Percentiles rank a stretch among this genome's conserved stretches.
Conservation (phyloP, 768 basidiomycete species). For the Mycena vulgaris region DNA sequence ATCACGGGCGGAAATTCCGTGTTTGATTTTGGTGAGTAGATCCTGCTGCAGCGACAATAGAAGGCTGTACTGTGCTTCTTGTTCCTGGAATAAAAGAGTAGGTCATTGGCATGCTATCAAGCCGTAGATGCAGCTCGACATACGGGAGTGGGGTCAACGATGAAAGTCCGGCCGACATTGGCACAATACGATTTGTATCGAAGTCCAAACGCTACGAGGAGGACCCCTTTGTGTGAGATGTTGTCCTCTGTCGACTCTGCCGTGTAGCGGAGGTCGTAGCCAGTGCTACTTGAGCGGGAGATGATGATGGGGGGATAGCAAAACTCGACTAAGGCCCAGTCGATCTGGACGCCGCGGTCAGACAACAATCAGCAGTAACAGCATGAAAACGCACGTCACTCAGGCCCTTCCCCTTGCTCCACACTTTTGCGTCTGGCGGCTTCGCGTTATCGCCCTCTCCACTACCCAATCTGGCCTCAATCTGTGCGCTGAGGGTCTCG, state of each 20-base stretch:
- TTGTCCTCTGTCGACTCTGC: slow-evolving; percentile 89
- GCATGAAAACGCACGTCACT: slow-evolving; percentile 71
- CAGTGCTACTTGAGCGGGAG: slow-evolving; percentile 85
- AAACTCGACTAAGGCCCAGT: slow-evolving; percentile 93
- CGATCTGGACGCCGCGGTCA: slow-evolving; percentile 67
- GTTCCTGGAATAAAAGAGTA: slow-evolving; percentile 73
- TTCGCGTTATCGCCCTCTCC: slow-evolving; percentile 84
- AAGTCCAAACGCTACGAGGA: slow-evolving; percentile 89
- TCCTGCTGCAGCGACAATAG: slow-evolving; percentile 85
- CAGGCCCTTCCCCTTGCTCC: slow-evolving; percentile 84
- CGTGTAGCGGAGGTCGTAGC: slow-evolving; percentile 91
- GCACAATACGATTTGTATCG: slow-evolving; percentile 95
- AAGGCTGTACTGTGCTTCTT: slow-evolving; percentile 90
- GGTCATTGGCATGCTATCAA: slow-evolving; percentile 21
- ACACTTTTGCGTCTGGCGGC: slow-evolving; percentile 93
- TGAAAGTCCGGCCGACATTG: slow-evolving; percentile 94
- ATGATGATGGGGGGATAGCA: slow-evolving; percentile 97
- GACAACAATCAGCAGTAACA: slow-evolving; percentile 13
- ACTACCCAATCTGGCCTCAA: slow-evolving; percentile 91
- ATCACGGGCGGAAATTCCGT: slow-evolving; percentile 83
- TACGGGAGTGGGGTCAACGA: slow-evolving; percentile 94
- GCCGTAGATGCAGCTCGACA: not conserved
- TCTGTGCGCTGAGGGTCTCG: slow-evolving; percentile 86
- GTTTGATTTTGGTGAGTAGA: slow-evolving; percentile 81
- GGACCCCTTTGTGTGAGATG: slow-evolving; percentile 90